Conservation (phyloP, 371 early-diverging fungal species). For the Fennellomyces sp. region DNA sequence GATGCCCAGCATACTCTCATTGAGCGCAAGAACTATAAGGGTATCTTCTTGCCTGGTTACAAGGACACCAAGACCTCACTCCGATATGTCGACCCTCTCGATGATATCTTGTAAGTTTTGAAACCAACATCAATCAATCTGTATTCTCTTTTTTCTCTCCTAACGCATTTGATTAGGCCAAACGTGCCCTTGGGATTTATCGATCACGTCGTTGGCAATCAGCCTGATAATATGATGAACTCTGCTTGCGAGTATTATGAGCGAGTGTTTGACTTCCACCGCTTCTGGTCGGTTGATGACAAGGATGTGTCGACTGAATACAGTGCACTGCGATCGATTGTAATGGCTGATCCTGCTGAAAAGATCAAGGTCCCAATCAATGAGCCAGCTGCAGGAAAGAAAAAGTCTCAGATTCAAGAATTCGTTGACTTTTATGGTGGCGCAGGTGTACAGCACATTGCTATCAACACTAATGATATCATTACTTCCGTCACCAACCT, state of each 20-base stretch:
- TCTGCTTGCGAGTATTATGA: slow-evolving; percentile 86
- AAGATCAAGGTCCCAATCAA: slow-evolving; percentile 97
- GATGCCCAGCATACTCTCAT: slow-evolving; percentile 95
- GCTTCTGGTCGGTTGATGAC: slow-evolving; percentile 99
- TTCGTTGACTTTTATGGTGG: slow-evolving; percentile 95
- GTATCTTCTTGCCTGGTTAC: slow-evolving; percentile 89
- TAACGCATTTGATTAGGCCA: slow-evolving; percentile 38
- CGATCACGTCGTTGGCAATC: slow-evolving; percentile 97
- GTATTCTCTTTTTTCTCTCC: neutral
- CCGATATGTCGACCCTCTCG: slow-evolving; percentile 69
- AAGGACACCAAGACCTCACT: slow-evolving; percentile 35
- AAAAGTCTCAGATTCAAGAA: slow-evolving; percentile 97
- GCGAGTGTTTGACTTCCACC: slow-evolving; percentile 90
- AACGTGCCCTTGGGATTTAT: slow-evolving; percentile 69
- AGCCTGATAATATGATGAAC: slow-evolving; percentile 91
- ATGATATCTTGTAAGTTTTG: slow-evolving; percentile 51
- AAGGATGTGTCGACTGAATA: slow-evolving; percentile 95
- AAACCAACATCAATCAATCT: neutral
- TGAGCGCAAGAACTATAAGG: slow-evolving; percentile 83
- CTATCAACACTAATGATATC: slow-evolving; percentile 87
- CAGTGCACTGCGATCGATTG: slow-evolving; percentile 92
- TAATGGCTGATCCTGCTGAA: slow-evolving; percentile 94
- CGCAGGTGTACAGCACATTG: slow-evolving; percentile 97
- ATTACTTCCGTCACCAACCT: slow-evolving; percentile 82
- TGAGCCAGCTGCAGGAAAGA: slow-evolving; percentile 94